phyloP scores from a whole-genome alignment of 2,329 filamentous ascomycete species.

The Aspergillus clavatus region DNA sequence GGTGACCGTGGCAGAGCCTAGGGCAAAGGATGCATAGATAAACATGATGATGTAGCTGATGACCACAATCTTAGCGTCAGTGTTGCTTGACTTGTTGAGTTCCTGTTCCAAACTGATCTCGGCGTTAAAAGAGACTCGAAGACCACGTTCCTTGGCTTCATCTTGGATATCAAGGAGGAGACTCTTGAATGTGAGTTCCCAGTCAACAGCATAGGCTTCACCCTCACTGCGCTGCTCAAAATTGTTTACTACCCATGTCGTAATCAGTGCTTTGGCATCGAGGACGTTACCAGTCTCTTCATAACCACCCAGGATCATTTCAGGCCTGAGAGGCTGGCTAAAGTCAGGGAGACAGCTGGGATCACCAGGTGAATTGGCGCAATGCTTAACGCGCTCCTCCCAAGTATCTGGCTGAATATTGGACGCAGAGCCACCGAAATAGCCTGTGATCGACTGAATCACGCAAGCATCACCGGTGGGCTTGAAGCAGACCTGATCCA shows the following conservation, averaged over 20 bases:
- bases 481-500: slow-evolving; percentile 90
- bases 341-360: slow-evolving; percentile 77
- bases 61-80: slow-evolving; percentile 91
- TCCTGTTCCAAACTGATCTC: slow-evolving; percentile 94
- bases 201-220: slow-evolving; percentile 74
- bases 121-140: slow-evolving; percentile 88
- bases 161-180: slow-evolving; percentile 71
- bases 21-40: slow-evolving; percentile 85
- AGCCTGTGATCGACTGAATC: slow-evolving; percentile 85
- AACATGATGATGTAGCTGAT: slow-evolving; percentile 99
- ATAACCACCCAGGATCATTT: slow-evolving; percentile 81
- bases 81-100: slow-evolving; percentile 96
- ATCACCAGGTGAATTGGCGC: slow-evolving; percentile 69
- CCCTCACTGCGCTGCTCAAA: slow-evolving; percentile 66
- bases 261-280: slow-evolving; percentile 73
- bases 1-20: slow-evolving; percentile 81
- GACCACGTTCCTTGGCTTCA: slow-evolving; percentile 71
- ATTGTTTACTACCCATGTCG: slow-evolving; percentile 94
- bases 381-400: slow-evolving; percentile 66
- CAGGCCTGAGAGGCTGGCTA: slow-evolving; percentile 79
- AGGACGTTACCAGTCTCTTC: slow-evolving; percentile 58
- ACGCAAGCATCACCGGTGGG: slow-evolving; percentile 86
- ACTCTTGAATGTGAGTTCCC: slow-evolving; percentile 73
- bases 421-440: slow-evolving; percentile 66
- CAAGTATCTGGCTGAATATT: slow-evolving; percentile 63